These are phyloP conservation scores for Sporobolus alterniflorus DNA, from an alignment of 202 grass and related monocot genomes.

Conservation along the genomic window DNA sequence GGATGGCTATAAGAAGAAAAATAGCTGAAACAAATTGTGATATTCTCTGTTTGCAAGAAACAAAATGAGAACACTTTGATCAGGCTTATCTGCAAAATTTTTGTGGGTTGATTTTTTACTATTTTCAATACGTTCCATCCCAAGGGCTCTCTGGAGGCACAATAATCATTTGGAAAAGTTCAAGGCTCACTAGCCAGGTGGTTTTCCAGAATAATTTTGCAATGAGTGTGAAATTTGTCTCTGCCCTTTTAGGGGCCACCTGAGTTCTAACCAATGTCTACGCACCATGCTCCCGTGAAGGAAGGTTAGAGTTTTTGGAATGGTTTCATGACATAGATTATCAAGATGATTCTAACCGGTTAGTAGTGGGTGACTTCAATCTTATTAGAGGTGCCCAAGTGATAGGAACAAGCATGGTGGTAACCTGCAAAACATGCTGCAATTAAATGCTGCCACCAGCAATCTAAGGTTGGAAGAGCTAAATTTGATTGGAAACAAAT, in stretches of 20 bases:
- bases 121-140: no score
- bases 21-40: not conserved
- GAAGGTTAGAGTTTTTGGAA: not conserved
- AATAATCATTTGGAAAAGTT: not conserved
- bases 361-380: no score
- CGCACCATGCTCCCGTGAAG: not conserved
- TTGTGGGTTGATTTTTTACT: not conserved
- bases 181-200: fast-evolving
- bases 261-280: not conserved
- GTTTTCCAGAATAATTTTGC: not conserved
- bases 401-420: no score
- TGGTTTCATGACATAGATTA: no score
- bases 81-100: not conserved
- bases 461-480: not conserved
- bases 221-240: not conserved
- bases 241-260: no score
- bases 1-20: not conserved
- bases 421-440: no score
- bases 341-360: no score
- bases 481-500: not conserved
- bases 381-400: no score
- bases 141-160: not conserved
- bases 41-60: not conserved
- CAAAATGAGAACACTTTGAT: not conserved
- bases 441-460: not conserved